Evolutionary conservation across 805 yeast species (phyloP), one percentile per base, ranked within the genome.

Genomic region (Starmerella vitae): DNA sequence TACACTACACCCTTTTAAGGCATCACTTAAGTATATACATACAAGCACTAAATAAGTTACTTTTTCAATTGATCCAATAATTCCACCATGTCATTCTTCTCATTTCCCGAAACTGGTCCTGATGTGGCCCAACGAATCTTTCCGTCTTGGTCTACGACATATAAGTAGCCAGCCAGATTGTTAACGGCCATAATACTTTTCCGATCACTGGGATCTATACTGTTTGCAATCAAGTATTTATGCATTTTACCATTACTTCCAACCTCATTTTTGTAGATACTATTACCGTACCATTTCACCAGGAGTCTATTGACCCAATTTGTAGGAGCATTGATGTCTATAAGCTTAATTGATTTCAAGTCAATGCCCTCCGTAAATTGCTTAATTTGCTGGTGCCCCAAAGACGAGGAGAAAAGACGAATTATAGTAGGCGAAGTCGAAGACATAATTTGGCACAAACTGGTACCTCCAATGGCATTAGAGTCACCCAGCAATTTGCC

Each of bases 81-180:
- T 5, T 61, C 14, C 64, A 34, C 24, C 31, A 34, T 27, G 3
- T 38, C 24, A 4, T 34, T 20, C 21, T 63, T 34, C 49, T 91
- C 98, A 25, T 69, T 68, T n/a, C 68, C 73, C 13, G 67, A 66
- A 1, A 94, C 78, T 29, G 69, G 71, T 2, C 97, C 98, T 49
- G 93, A 74, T 3, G 84, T 81, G 19, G 84, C 85, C 97, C 97
- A 88, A 50, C 97, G 66, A 38, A 91, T 78, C 51, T 71, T 76
- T 37, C 78, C 77, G 12, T 74, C 64, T 13, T 65, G 65, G 54
- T 91, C 98, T 26, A 91, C 68, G 4, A 88, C 63, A 47, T 84
- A 78, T 9, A 85, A 64, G 54, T 82, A 85, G 0, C 97, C 97
- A 2, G 93, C 73, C 50, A 78, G 80, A 18, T 72, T 68, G 55